Conservation (phyloP, 805 yeast species). For the Cyberlindnera mrakii region DNA sequence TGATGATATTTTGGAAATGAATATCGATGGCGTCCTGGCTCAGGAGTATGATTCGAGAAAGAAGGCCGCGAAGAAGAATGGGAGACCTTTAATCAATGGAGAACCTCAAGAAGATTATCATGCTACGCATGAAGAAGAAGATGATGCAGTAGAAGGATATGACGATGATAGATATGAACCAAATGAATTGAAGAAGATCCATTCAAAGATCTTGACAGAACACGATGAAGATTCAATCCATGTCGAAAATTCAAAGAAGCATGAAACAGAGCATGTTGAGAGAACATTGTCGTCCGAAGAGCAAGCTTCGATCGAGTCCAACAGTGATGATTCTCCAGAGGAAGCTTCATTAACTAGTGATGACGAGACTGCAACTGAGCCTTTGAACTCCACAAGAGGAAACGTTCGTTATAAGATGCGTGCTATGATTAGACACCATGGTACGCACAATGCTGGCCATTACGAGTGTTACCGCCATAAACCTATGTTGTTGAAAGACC, state of each 20-base stretch:
- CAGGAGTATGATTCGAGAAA: constrained; percentile 24
- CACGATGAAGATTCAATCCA: constrained; percentile 15
- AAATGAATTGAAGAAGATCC: constrained; percentile 17
- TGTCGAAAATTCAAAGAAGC: constrained; percentile 10
- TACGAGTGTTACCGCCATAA: constrained; percentile 83
- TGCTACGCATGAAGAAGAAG: constrained; percentile 42
- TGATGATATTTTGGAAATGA: constrained; percentile 46
- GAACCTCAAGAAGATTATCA: constrained; percentile 13
- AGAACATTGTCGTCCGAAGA: constrained; percentile 7
- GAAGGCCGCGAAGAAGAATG: constrained; percentile 17
- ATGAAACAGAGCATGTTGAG: constrained; percentile 8
- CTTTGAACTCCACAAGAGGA: constrained; percentile 20
- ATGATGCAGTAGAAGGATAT: constrained; percentile 40
- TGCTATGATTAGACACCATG: constrained; percentile 79
- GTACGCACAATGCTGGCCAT: constrained; percentile 85
- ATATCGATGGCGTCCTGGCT: constrained; percentile 36
- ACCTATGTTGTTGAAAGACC: constrained; percentile 41
- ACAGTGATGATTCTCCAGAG: constrained; percentile 6
- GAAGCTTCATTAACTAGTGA: constrained; percentile 1
- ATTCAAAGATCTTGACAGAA: constrained; percentile 20
- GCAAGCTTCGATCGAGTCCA: constrained; percentile 16
- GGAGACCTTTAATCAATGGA: constrained; percentile 13
- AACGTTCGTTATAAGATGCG: constrained; percentile 49
- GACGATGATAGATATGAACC: constrained; percentile 22
- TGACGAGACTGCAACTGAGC: constrained; percentile 21